Conservation (phyloP, 208 protist species). For the Sergeia podlipaevii region DNA sequence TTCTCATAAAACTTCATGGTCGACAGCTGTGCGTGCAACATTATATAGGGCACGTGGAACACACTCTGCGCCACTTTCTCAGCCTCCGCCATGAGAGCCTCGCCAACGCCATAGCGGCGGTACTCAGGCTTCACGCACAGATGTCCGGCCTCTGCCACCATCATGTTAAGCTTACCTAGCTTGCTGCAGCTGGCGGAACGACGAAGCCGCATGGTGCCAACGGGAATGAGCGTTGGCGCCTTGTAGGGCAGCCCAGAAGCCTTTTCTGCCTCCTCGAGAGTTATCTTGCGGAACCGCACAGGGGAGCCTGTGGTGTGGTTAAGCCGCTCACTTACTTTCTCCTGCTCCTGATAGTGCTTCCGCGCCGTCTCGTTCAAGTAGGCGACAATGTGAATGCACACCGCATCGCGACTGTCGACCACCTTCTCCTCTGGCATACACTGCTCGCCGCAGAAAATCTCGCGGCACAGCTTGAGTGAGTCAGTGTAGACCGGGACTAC, state of each 20-base stretch:
- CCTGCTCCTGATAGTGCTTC: slow-evolving; percentile 19
- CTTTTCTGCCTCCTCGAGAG: no score
- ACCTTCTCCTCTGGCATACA: slow-evolving; percentile 8
- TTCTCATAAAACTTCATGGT: slow-evolving; percentile 30
- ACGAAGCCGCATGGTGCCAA: slow-evolving; percentile 23
- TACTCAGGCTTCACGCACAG: slow-evolving; percentile 30
- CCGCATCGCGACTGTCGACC: slow-evolving; percentile 27
- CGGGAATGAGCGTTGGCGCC: slow-evolving; percentile 16
- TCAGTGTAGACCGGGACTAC: slow-evolving; percentile 14
- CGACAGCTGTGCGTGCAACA: slow-evolving; percentile 22
- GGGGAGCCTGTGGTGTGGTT: slow-evolving; percentile 17
- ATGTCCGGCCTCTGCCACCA: slow-evolving; percentile 35
- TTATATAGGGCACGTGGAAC: slow-evolving; percentile 27
- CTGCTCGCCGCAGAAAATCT: slow-evolving; percentile 26
- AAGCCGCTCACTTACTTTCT: slow-evolving; percentile 18
- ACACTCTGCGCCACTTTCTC: slow-evolving; percentile 29
- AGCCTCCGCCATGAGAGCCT: slow-evolving; percentile 24
- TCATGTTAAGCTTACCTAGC: slow-evolving; percentile 22
- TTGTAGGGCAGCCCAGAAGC: slow-evolving; percentile 10
- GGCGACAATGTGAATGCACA: slow-evolving; percentile 36
- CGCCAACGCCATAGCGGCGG: slow-evolving; percentile 22
- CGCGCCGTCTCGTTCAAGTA: slow-evolving; percentile 35
- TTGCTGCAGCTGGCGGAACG: slow-evolving; percentile 17
- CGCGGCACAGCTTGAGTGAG: slow-evolving; percentile 12
- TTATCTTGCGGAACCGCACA: no score